A percentile compares a stretch with the other conserved stretches of the same genome.
phyloP scores from a whole-genome alignment of 2,329 filamentous ascomycete species.

The Biscogniauxia sp. region DNA sequence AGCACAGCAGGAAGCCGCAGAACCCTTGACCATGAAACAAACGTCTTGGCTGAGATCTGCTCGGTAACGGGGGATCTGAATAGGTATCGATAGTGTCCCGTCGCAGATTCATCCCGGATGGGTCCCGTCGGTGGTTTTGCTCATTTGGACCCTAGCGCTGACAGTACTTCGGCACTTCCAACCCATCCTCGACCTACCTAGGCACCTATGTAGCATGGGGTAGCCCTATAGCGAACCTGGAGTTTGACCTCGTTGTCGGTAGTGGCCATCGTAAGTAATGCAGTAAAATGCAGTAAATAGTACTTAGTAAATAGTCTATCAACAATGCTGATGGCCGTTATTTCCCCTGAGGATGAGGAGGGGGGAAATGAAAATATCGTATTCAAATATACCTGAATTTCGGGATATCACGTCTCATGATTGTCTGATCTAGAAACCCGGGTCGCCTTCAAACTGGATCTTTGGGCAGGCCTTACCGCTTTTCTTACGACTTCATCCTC shows the following conservation, averaged over 20 bases:
- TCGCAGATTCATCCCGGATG: not conserved
- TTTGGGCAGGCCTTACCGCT: not conserved
- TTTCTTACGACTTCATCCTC: not conserved
- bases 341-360: too few relatives aligned
- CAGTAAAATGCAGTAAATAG: too few relatives aligned
- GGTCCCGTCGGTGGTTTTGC: not conserved
- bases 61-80: not conserved
- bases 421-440: not conserved
- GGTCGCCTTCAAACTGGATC: not conserved
- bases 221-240: not conserved
- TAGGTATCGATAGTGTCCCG: not conserved
- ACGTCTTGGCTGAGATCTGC: not conserved
- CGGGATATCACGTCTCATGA: not conserved
- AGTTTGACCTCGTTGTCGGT: too few relatives aligned
- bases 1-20: not conserved
- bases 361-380: too few relatives aligned
- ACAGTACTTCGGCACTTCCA: not conserved
- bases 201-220: not conserved
- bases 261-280: too few relatives aligned
- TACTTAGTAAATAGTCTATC: too few relatives aligned
- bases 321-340: too few relatives aligned
- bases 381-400: too few relatives aligned
- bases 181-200: not conserved
- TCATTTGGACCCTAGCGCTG: not conserved
- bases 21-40: not conserved